Conservation (phyloP, 2,329 filamentous ascomycete species). For the Fusarium buharicum region DNA sequence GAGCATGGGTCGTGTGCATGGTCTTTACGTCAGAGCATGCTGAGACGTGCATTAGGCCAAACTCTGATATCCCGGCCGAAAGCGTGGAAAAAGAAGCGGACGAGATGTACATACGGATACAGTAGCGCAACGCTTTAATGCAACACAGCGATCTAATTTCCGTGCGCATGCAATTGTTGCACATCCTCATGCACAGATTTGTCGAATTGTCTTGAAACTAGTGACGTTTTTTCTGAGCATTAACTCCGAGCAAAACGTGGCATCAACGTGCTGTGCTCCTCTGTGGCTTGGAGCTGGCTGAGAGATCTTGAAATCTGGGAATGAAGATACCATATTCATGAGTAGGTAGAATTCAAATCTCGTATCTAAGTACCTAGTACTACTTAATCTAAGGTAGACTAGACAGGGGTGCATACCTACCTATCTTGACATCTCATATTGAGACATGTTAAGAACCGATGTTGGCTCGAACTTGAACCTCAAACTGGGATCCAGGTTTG, state of each 20-base stretch:
- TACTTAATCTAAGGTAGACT: too few species aligned
- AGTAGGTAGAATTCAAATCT: too few species aligned
- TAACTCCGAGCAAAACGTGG: slow-evolving; percentile 27
- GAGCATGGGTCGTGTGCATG: slow-evolving; percentile 15
- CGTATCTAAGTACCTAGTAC: background rate
- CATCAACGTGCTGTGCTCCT: slow-evolving; percentile 15
- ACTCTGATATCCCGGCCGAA: slow-evolving; percentile 36
- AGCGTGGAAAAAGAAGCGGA: background rate
- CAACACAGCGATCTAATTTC: slow-evolving; percentile 20
- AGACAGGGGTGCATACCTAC: background rate
- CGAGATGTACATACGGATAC: slow-evolving; percentile 15
- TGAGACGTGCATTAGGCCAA: slow-evolving; percentile 29
- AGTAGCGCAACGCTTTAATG: slow-evolving; percentile 22
- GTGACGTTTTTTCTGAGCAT: slow-evolving; percentile 21
- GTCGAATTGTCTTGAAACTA: background rate
- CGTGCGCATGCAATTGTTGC: slow-evolving; percentile 10
- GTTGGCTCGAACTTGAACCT: slow-evolving; percentile 15
- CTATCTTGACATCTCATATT: slow-evolving; percentile 7
- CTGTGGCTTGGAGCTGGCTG: too few species aligned
- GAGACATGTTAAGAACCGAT: slow-evolving; percentile 12
- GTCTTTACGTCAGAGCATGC: slow-evolving; percentile 32
- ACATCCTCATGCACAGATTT: slow-evolving; percentile 12
- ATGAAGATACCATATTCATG: too few species aligned
- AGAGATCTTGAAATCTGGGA: too few species aligned
- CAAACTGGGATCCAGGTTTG: background rate